A percentile compares a stretch with the other conserved stretches of the same genome.
phyloP scores from a whole-genome alignment of 805 yeast genomes.

The Pichia ethanolica region DNA sequence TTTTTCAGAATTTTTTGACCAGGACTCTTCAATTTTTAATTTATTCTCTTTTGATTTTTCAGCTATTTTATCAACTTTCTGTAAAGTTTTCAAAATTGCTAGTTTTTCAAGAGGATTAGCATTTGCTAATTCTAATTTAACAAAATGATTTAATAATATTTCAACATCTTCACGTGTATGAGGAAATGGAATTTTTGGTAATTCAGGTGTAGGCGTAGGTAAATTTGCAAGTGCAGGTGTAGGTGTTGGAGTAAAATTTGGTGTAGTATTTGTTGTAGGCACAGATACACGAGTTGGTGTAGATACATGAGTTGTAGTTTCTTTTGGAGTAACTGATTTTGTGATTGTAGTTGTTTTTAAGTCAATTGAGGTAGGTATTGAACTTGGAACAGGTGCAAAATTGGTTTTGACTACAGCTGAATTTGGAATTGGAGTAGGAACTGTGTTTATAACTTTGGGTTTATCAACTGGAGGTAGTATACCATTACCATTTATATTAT shows the following conservation, averaged over 20 bases:
- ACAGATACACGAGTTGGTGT: no score
- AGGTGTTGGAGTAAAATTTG: neutral
- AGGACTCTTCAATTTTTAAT: constrained; percentile 23
- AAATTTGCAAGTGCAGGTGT: neutral
- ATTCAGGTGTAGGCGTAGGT: neutral
- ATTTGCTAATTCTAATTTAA: constrained; percentile 1
- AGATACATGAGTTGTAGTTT: no score
- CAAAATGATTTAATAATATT: constrained; percentile 2
- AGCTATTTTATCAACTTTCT: constrained; percentile 35
- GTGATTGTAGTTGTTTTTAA: no score
- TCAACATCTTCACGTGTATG: neutral
- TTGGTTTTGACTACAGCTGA: neutral
- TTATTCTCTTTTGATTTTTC: constrained; percentile 22
- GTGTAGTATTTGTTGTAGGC: neutral
- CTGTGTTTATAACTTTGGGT: no score
- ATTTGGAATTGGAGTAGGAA: no score
- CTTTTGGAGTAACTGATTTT: no score
- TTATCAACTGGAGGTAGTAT: no score
- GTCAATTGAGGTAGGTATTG: no score
- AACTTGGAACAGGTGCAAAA: no score
- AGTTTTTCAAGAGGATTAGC: constrained; percentile 28
- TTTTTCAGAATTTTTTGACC: constrained; percentile 20
- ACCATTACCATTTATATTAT: no score
- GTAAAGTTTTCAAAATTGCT: constrained; percentile 35
- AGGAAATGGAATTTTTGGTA: constrained; percentile 5